Conservation (phyloP, 129 eudicot genomes). For the Scalesia atractyloides region DNA sequence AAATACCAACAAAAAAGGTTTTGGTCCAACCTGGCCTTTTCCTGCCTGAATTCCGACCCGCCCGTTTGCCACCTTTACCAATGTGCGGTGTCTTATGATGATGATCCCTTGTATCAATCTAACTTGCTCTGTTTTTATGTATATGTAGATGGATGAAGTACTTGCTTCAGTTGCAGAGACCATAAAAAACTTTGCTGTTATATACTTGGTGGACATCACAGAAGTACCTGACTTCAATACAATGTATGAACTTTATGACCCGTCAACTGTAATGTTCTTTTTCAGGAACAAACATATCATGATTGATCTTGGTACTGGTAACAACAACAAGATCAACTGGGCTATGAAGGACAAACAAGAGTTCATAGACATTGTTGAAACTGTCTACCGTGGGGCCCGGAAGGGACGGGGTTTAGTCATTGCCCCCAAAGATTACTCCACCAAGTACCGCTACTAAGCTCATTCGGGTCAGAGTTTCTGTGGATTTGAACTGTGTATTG, state of each 20-base stretch:
- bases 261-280: slow-evolving; percentile 85
- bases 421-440: slow-evolving; percentile 89
- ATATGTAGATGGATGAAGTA: slow-evolving; percentile 82
- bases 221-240: slow-evolving; percentile 97
- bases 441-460: slow-evolving; percentile 70
- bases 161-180: slow-evolving; percentile 90
- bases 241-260: slow-evolving; percentile 92
- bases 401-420: slow-evolving; percentile 90
- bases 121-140: not conserved
- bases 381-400: slow-evolving; percentile 91
- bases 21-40: not conserved
- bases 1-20: not conserved
- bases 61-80: not conserved
- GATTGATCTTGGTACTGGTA: slow-evolving; percentile 94
- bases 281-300: slow-evolving; percentile 90
- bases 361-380: slow-evolving; percentile 92
- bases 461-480: not conserved
- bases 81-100: not conserved
- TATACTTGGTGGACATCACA: slow-evolving; percentile 79
- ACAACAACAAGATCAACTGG: slow-evolving; percentile 97
- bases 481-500: not conserved
- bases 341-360: slow-evolving; percentile 95
- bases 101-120: not conserved
- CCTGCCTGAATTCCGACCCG: not conserved
- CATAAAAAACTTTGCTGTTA: slow-evolving; percentile 72